Percentiles rank a stretch among this genome's conserved stretches.
Conservation (phyloP, 176 grass and related monocot genomes). For the Zea mays region Zm-B73-REFERENCE-NAM-5.0 NC_050101.1:98277501-98278000, state of each 20-base stretch:
- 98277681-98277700: conserved; percentile 67
- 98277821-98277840: background rate
- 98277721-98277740: background rate
- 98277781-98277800: conserved; percentile 33
- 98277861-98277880: background rate
- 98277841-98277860: background rate
- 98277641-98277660: conserved; percentile 67
- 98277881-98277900: background rate
- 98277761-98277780: conserved; percentile 20
- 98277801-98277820: background rate
- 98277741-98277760: conserved; percentile 15
- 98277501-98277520: conserved; percentile 87
- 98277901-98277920: background rate
- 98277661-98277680: conserved; percentile 68
- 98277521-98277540: conserved; percentile 79
- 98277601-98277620: conserved; percentile 56
- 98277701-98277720: conserved; percentile 64
- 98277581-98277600: conserved; percentile 73
- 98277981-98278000: too few species aligned
- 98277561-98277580: conserved; percentile 42
- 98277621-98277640: conserved; percentile 76
- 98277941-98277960: too few species aligned
- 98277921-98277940: too few species aligned
- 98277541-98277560: conserved; percentile 69
- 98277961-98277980: too few species aligned